These are phyloP conservation scores for Monilinia aucupariae DNA, from an alignment of 2,329 filamentous ascomycete genomes.

Conservation along the genomic window DNA sequence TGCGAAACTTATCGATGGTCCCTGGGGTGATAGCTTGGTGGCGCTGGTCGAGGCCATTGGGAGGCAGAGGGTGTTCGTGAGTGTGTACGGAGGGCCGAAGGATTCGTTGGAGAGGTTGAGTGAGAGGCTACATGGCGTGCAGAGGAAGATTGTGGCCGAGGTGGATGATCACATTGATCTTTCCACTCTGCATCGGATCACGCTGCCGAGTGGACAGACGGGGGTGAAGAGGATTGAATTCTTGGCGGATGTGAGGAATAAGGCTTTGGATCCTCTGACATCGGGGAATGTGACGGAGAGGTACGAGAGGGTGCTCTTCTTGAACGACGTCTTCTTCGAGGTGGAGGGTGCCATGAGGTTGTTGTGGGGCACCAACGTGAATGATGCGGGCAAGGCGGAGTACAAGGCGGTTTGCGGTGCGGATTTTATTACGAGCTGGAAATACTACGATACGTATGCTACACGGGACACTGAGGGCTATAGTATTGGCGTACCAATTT, in stretches of 20 bases:
- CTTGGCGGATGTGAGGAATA: slow-evolving; percentile 67
- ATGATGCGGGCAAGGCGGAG: slow-evolving; percentile 43
- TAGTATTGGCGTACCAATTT: slow-evolving; percentile 58
- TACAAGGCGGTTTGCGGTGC: slow-evolving; percentile 67
- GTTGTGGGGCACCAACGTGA: slow-evolving; percentile 57
- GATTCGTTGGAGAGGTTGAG: slow-evolving; percentile 51
- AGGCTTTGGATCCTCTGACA: slow-evolving; percentile 59
- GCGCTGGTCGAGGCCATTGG: slow-evolving; percentile 62
- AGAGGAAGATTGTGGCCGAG: slow-evolving; percentile 43
- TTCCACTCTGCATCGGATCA: slow-evolving; percentile 51
- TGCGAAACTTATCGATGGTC: slow-evolving; percentile 55
- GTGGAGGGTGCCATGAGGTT: slow-evolving; percentile 50
- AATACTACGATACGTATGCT: slow-evolving; percentile 71
- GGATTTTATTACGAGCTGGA: slow-evolving; percentile 62
- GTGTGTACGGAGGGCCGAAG: slow-evolving; percentile 61
- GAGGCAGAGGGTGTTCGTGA: slow-evolving; percentile 62
- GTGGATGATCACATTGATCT: slow-evolving; percentile 48
- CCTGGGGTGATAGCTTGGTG: slow-evolving; percentile 58
- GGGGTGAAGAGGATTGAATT: slow-evolving; percentile 70
- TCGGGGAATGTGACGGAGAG: slow-evolving; percentile 35
- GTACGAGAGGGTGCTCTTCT: slow-evolving; percentile 55
- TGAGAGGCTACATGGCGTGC: slow-evolving; percentile 45
- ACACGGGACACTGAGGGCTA: slow-evolving; percentile 61
- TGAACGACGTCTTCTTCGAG: slow-evolving; percentile 60
- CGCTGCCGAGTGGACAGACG: slow-evolving; percentile 54